Percentiles rank a stretch among this genome's conserved stretches.
Conservation (phyloP, 2,329 filamentous ascomycete genomes). For the Plectosphaerella plurivora region DNA sequence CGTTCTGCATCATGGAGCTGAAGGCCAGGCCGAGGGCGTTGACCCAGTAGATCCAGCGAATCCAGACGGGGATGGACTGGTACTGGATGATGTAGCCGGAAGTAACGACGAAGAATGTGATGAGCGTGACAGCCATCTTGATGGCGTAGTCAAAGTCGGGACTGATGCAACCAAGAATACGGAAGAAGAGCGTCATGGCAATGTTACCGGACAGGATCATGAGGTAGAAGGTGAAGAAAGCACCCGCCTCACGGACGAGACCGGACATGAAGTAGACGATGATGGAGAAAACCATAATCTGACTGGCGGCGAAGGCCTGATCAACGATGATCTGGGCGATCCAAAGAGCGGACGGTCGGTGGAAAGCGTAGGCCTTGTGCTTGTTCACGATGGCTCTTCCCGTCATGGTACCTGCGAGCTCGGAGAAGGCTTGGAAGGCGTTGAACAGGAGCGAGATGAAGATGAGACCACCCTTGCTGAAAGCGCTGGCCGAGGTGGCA, state of each 20-base stretch:
- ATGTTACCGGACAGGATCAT: slow-evolving; percentile 66
- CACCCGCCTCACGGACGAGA: slow-evolving; percentile 62
- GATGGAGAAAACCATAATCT: slow-evolving; percentile 68
- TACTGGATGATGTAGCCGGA: slow-evolving; percentile 83
- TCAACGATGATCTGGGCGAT: slow-evolving; percentile 81
- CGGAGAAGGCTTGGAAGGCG: slow-evolving; percentile 80
- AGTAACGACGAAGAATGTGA: slow-evolving; percentile 77
- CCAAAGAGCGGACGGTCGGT: slow-evolving; percentile 77
- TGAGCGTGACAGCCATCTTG: slow-evolving; percentile 73
- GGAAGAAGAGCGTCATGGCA: slow-evolving; percentile 73
- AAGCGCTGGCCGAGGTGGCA: slow-evolving; percentile 63
- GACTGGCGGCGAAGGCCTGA: slow-evolving; percentile 63
- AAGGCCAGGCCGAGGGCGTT: slow-evolving; percentile 74
- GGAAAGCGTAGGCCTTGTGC: slow-evolving; percentile 78
- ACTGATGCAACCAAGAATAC: slow-evolving; percentile 69
- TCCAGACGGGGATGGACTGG: slow-evolving; percentile 67
- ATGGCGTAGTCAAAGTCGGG: slow-evolving; percentile 83
- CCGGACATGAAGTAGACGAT: slow-evolving; percentile 79
- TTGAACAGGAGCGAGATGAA: slow-evolving; percentile 81
- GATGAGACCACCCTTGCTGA: slow-evolving; percentile 75
- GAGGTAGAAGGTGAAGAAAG: slow-evolving; percentile 74
- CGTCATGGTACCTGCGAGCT: slow-evolving; percentile 70
- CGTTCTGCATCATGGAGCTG: slow-evolving; percentile 78
- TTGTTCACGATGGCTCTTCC: slow-evolving; percentile 77
- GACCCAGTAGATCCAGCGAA: slow-evolving; percentile 73